Percentiles rank a stretch among this genome's conserved stretches.
These are phyloP conservation scores for Globisporangium camurandrum DNA, from an alignment of 352 stramenopile genomes.

Conservation along the genomic window DNA sequence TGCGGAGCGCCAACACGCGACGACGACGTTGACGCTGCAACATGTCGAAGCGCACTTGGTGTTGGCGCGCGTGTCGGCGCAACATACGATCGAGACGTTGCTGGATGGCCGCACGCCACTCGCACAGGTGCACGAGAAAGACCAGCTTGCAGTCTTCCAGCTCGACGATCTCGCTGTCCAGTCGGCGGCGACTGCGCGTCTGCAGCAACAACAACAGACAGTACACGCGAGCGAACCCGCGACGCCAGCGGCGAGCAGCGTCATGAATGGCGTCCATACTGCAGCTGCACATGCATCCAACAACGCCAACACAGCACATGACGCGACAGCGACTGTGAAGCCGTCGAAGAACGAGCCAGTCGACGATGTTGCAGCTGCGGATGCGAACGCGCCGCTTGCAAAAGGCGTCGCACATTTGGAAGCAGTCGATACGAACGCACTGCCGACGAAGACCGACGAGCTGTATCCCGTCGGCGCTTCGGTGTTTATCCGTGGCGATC, in stretches of 20 bases:
- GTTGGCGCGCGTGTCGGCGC: slow-evolving; percentile 44
- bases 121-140: slow-evolving; percentile 70
- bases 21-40: slow-evolving; percentile 12
- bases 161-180: not conserved
- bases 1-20: not conserved
- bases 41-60: slow-evolving; percentile 23
- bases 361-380: no score
- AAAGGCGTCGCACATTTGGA: not conserved
- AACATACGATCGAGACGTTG: slow-evolving; percentile 59
- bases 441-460: not conserved
- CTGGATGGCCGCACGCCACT: slow-evolving; percentile 54
- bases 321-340: not conserved
- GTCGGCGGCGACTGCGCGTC: not conserved
- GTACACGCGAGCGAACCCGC: no score
- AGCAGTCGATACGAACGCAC: slow-evolving; percentile 9
- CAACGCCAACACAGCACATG: not conserved
- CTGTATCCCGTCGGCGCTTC: slow-evolving; percentile 39
- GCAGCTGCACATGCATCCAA: not conserved
- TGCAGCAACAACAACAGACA: not conserved
- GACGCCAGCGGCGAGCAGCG: no score
- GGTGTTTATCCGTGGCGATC: slow-evolving; percentile 58
- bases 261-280: no score
- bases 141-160: slow-evolving; percentile 67
- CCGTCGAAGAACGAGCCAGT: not conserved
- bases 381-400: not conserved